Base-by-base conservation (phyloP, 1,284 basidiomycete species). In the Marasmius sp. region DNA sequence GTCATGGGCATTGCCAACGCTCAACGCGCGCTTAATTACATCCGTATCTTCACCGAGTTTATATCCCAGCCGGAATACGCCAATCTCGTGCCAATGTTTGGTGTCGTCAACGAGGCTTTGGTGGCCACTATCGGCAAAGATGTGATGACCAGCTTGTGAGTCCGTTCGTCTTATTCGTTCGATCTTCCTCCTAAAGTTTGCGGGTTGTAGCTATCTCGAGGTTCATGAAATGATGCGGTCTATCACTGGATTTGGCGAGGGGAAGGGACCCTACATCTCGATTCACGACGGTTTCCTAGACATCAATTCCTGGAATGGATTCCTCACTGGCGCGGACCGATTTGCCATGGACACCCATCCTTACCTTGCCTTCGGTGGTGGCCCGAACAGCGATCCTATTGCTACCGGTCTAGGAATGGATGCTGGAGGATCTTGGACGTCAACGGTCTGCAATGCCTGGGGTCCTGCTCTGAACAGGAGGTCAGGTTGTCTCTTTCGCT, bases 11-110 rank as follows among this genome's bases (percentile, higher is more conserved):
- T 83, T 41, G 84, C 91, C 60, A 96, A 97, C 68, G 94, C 92
- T 38, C 91, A 96, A 71, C 88, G 94, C 33, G 82, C 87, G 16
- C 79, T 97, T 57, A 89, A 95, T 69, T 92, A 94, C 73, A 92
- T 97, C 66, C 87, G 93, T 37, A 87, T 92, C 63, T 77, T 97
- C 53, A 73, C 85, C 48, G 85, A 95, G 75, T 94, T 93, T 73
- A 87, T 94, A 69, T 78, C 79, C 33, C 88, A 90, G 72, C 76
- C 81, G 2, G 80, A 93, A 69, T 93, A 90, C 72, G 71, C 75
- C 63, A 77, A 88, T 67, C 82, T 93, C 49, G 80, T 94, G 4
- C 81, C 82, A 11, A 86, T 94, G 77, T 93, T 94, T 64, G 87
- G 90, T 22, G 78, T 93, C 64, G 78, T 89, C 59, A 92, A 93